Base-by-base conservation (phyloP, 2,329 filamentous ascomycete genomes). In the Hypoxylon sp. region DNA sequence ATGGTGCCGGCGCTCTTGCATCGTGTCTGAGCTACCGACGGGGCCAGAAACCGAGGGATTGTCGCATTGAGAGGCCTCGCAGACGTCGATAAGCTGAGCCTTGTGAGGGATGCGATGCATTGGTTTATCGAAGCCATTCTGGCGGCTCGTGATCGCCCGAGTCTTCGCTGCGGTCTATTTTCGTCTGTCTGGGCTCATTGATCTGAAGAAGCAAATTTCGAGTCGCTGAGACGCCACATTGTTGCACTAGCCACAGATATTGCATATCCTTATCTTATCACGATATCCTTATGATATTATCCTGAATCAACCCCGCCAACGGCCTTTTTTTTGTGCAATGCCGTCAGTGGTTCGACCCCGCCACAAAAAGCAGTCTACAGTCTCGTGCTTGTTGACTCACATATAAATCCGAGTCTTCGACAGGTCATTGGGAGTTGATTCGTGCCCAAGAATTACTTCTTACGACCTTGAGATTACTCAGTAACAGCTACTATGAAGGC, bases 71-170 rank as follows among this genome's bases (percentile, higher is more conserved):
- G 70, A 37, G 82, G 80, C 61, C 82, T 76, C 35, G 71, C 38
- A 23, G 76, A 64, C 29, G 78, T 69, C 15, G 76, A 68, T 18
- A 85, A 71, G 45, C 75, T 79, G 26, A 83, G 72, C 69, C 79
- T 79, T 66, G 81, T 80, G 78, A 85, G 71, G 1, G 81, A 81
- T 77, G 78, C 81, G 70, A 85, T 72, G 69, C 80, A 84, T 70
- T 81, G 78, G 63, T 78, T 79, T 67, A 79, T 77, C 67, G 81
- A 75, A 58, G 80, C 79, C 83, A 85, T 85, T 58, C 46, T 68
- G 56, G 67, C 40, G 33, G 20, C 42, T 37, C 27, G 46, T 56
- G 48, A 57, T 60, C 48, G 60, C 60, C 56, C 55, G 20, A 26
- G 29, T 55, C 27, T 23, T 35, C 24, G 48, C 37, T 18, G 17